Evolutionary conservation across 2,329 filamentous ascomycete genomes (phyloP), one percentile per base, ranked within the genome.

Genomic region (Neonectria sp.): DNA sequence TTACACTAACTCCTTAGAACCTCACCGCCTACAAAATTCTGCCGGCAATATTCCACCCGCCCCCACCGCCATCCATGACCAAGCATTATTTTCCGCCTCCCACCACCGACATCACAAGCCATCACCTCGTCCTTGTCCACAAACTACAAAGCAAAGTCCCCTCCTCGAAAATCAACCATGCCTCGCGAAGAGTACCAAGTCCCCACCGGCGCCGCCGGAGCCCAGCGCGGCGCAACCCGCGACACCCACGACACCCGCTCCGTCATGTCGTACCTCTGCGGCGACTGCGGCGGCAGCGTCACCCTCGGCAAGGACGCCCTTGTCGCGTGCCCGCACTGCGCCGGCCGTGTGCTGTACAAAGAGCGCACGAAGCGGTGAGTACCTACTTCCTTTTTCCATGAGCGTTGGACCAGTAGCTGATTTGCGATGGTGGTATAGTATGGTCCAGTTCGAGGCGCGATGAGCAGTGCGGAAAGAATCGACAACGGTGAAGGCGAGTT

Each of bases 371-470:
- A 97, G 88, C 90, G 96, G 96, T 98, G 81, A 82, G 92, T 84
- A 67, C 8, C 21, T 21, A 2, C 21, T 21, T 21, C 21, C 21
- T 21, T 21, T 21, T 21, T 21, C 21, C 21, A 21, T 21, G 21
- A 21, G 21, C 21, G 21, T 21, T 21, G 21, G 21, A 21, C 21
- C 21, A 21, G 21, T 21, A 21, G 21, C 21, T 21, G 58, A 74
- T 43, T 17, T 2, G 9, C 37, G 12, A 24, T 15, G 8, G 12
- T 3, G 27, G 7, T 52, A 15, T 65, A 97, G 95, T 79, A 98
- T 98, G 95, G 95, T 98, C 58, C 96, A 99, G 84, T 98, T 99
- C 78, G 95, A 99, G 86, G 96, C 96, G 58, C 90, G 95, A 83
- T 98, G 69, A 64, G 43, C 55, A 45, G 35, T 24, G 35, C n/a